These are phyloP conservation scores for Capillidium heterosporum DNA, from an alignment of 371 early-diverging fungal genomes.

Conservation along the genomic window DNA sequence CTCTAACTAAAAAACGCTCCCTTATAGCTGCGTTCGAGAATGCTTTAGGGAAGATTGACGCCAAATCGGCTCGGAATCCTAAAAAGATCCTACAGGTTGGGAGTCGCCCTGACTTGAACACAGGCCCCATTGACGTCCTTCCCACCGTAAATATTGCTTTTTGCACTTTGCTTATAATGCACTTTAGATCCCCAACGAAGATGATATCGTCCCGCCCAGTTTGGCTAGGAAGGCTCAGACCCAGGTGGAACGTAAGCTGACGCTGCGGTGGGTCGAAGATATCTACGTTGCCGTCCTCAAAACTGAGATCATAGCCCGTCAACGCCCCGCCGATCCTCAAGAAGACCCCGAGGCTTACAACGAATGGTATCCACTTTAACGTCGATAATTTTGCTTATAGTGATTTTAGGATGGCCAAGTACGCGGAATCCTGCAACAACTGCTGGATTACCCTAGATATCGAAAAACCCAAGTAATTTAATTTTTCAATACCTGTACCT, in stretches of 20 bases:
- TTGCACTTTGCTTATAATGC: too few relatives aligned
- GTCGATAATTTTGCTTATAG: background rate
- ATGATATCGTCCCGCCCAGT: background rate
- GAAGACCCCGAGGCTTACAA: slow-evolving; percentile 27
- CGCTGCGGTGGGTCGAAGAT: slow-evolving; percentile 55
- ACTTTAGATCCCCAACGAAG: too few relatives aligned
- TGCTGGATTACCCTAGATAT: slow-evolving; percentile 9
- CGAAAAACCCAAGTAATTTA: slow-evolving; percentile 10
- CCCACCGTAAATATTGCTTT: background rate
- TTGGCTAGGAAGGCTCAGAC: slow-evolving; percentile 2
- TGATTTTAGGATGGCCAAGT: background rate
- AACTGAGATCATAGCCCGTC: slow-evolving; percentile 62
- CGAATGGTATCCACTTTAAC: slow-evolving; percentile 4
- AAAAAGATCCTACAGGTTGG: slow-evolving; percentile 65
- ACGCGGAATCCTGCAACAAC: slow-evolving; percentile 5
- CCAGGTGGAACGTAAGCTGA: slow-evolving; percentile 28
- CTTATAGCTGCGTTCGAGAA: slow-evolving; percentile 51
- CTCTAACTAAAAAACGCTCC: background rate
- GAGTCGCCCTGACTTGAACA: background rate
- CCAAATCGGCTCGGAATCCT: slow-evolving; percentile 73
- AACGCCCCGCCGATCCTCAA: slow-evolving; percentile 24
- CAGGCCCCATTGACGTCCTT: background rate
- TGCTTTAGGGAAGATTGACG: slow-evolving; percentile 84
- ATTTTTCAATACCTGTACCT: slow-evolving; percentile 3
- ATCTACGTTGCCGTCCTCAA: slow-evolving; percentile 55